phyloP scores from a whole-genome alignment of 768 basidiomycete genomes.

The Gymnopilus dilepis region DNA sequence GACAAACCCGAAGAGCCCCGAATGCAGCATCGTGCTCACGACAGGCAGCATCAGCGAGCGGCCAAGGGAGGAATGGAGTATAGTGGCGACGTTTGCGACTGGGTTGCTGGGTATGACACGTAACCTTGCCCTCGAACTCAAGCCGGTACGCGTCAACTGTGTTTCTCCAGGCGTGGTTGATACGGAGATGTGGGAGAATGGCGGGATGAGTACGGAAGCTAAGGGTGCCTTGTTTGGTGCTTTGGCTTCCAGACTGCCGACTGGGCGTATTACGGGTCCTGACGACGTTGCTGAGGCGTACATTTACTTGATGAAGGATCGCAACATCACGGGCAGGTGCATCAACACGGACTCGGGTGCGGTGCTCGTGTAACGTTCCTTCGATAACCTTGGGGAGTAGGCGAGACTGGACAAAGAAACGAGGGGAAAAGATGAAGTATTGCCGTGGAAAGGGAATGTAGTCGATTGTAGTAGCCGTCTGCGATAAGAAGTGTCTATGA shows the following conservation, averaged over 20 bases:
- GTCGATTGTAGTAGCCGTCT: too few relatives aligned
- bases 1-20: neutral
- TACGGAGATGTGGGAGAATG: constrained; percentile 1
- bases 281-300: neutral
- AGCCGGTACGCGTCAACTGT: neutral
- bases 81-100: neutral
- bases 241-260: neutral
- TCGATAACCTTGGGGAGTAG: too few relatives aligned
- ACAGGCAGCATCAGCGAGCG: neutral
- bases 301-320: neutral
- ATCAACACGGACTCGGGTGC: neutral
- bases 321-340: constrained; percentile 1
- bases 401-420: too few relatives aligned
- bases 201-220: neutral
- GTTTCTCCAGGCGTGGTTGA: neutral
- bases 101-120: neutral
- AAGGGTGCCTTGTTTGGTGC: neutral
- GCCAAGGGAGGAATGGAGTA: neutral
- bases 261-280: neutral
- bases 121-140: neutral
- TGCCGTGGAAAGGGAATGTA: too few relatives aligned
- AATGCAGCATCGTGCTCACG: constrained; percentile 1
- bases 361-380: neutral
- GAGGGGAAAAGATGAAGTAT: too few relatives aligned
- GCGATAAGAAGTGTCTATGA: too few relatives aligned